Conservation (phyloP, 352 stramenopile genomes). For the Phytophthora syringae region DNA sequence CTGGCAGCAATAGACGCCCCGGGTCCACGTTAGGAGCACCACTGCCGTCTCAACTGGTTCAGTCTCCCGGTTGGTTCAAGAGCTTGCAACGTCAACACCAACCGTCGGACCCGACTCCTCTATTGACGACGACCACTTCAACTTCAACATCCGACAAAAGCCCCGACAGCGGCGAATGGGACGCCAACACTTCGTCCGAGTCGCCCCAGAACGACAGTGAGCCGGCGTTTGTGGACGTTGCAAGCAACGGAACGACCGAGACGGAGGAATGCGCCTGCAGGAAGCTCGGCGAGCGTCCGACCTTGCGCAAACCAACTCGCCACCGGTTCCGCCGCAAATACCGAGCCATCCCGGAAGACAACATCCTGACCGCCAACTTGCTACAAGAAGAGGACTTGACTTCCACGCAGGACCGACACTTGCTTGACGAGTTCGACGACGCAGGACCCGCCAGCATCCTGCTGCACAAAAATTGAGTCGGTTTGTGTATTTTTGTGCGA, state of each 20-base stretch:
- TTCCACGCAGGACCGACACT: slow-evolving; percentile 32
- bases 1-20: slow-evolving; percentile 16
- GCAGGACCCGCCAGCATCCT: slow-evolving; percentile 28
- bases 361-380: slow-evolving; percentile 38
- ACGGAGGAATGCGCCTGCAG: slow-evolving; percentile 36
- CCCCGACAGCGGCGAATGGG: slow-evolving; percentile 16
- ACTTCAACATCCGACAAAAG: slow-evolving; percentile 10
- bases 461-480: slow-evolving; percentile 19
- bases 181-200: slow-evolving; percentile 12
- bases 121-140: slow-evolving; percentile 14
- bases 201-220: slow-evolving; percentile 27
- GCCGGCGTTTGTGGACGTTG: slow-evolving; percentile 24
- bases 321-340: slow-evolving; percentile 45
- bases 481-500: slow-evolving; percentile 2
- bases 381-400: slow-evolving; percentile 39
- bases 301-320: slow-evolving; percentile 29
- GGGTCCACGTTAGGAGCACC: slow-evolving; percentile 34
- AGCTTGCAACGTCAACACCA: slow-evolving; percentile 33
- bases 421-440: slow-evolving; percentile 42
- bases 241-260: slow-evolving; percentile 31
- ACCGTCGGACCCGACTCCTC: slow-evolving; percentile 22
- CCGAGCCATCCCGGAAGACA: slow-evolving; percentile 43
- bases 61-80: slow-evolving; percentile 42
- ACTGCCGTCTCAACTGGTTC: slow-evolving; percentile 39
- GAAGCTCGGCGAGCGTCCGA: slow-evolving; percentile 38